These are phyloP conservation scores for Clitoria ternatea DNA, from an alignment of 306 rosid genomes.

Conservation along the genomic window DNA sequence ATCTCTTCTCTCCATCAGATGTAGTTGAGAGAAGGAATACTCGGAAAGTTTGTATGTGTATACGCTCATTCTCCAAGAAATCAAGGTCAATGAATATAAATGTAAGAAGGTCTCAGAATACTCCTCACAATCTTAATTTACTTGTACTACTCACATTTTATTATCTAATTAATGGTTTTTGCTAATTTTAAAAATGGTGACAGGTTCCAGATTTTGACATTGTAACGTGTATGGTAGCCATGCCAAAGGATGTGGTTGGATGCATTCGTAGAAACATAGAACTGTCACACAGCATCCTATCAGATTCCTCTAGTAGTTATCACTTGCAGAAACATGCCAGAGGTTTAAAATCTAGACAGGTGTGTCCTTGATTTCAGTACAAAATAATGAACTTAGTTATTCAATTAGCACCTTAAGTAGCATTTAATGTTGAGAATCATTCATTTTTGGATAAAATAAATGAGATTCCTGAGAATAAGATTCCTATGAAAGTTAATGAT, in stretches of 20 bases:
- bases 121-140: conserved; percentile 2
- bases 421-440: no score
- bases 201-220: conserved; percentile 63
- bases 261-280: conserved; percentile 46
- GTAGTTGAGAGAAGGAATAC: conserved; percentile 53
- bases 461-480: no score
- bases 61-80: conserved; percentile 51
- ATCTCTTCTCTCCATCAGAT: conserved; percentile 57
- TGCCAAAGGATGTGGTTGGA: conserved; percentile 51
- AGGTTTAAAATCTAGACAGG: conserved; percentile 36
- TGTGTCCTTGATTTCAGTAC: conserved; percentile 25
- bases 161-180: not conserved
- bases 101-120: conserved; percentile 27
- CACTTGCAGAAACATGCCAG: conserved; percentile 9
- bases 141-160: not conserved
- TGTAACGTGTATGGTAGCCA: conserved; percentile 47
- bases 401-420: no score
- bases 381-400: no score
- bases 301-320: conserved; percentile 28
- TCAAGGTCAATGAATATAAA: conserved; percentile 33
- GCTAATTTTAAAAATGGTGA: conserved; percentile 17
- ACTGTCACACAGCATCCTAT: conserved; percentile 20
- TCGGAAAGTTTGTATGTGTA: conserved; percentile 53
- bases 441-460: no score
- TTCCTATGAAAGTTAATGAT: no score